phyloP scores from a whole-genome alignment of 805 yeast genomes.

The Lipomyces starkeyi region DNA sequence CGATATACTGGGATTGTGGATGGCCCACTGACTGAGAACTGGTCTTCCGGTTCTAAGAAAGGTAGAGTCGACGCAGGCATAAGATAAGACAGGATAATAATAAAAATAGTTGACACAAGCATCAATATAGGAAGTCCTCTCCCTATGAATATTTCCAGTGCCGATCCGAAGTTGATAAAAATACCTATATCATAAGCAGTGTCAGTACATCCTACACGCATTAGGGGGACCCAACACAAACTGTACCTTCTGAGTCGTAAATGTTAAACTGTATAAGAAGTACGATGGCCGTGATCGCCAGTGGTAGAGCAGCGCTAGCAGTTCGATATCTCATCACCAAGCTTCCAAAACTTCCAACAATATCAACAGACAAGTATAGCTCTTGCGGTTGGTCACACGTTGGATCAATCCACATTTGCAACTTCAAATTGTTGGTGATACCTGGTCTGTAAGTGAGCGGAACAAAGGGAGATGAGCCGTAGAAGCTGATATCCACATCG shows the following conservation, averaged over 20 bases:
- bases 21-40: not conserved
- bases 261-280: slow-evolving; percentile 60
- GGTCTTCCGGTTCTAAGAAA: slow-evolving; percentile 49
- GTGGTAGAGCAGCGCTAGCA: slow-evolving; percentile 71
- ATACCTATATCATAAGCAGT: slow-evolving; percentile 11
- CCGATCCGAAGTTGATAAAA: slow-evolving; percentile 30
- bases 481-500: slow-evolving; percentile 52
- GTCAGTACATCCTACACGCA: not conserved
- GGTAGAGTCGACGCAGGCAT: slow-evolving; percentile 46
- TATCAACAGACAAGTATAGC: slow-evolving; percentile 54
- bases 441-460: slow-evolving; percentile 48
- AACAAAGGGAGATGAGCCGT: slow-evolving; percentile 72
- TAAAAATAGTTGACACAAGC: slow-evolving; percentile 35
- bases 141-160: slow-evolving; percentile 43
- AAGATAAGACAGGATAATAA: slow-evolving; percentile 44
- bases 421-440: slow-evolving; percentile 34
- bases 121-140: slow-evolving; percentile 43
- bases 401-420: slow-evolving; percentile 46
- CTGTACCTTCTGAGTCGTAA: slow-evolving; percentile 45
- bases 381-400: slow-evolving; percentile 24
- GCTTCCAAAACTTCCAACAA: slow-evolving; percentile 65
- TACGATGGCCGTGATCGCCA: slow-evolving; percentile 60
- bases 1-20: slow-evolving; percentile 36
- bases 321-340: slow-evolving; percentile 79
- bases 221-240: not conserved